Evolutionary conservation across 345 rosid species (phyloP), one percentile per base, ranked within the genome.

Genomic region (Bretschneidera sinensis): DNA sequence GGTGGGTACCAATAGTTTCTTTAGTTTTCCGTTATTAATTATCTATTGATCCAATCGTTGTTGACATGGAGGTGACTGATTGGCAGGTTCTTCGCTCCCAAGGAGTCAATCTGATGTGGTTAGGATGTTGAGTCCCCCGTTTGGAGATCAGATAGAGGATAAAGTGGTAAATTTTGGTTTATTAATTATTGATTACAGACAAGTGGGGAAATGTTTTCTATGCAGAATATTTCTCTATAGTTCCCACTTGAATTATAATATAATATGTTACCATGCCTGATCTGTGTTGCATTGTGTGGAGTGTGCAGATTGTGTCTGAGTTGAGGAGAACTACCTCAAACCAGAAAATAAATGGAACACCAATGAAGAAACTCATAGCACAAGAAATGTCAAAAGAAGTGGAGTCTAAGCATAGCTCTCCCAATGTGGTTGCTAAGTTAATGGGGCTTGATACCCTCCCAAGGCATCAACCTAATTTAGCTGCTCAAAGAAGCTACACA

Each of bases 381-480:
- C 85, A 78, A 67, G 96, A 91, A 76, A 79, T 90, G 95, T 82
- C 86, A 17, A 90, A 81, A 79, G 96, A 94, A 61, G 78, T 74
- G 17, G 86, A 80, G 55, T 68, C 73, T 65, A 81, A 73, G 57
- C 84, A 70, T 55, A 78, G 70, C 64, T 70, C 82, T 34, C 79
- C 95, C 28, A 91, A 88, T 74, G 71, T 95, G 66, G 87, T 95
- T 61, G 99, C 97, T 66, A 91, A 88, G 85, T 74, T 95, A 71
- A 95, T 95, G 99, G 97, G 99, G 53, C 92, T 95, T 48, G 99
- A 95, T 55, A 59, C 95, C 64, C 77, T 91, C 20, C 95, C 97
- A 4, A 76, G 61, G 64, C 77, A 72, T 70, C 84, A 74, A 62
- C 79, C 65, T 66, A 66, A 78, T 71, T 64, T 78, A 60, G 65